A percentile compares a stretch with the other conserved stretches of the same genome.
phyloP scores from a whole-genome alignment of 2,329 filamentous ascomycete species.

The Venturia nashicola region DNA sequence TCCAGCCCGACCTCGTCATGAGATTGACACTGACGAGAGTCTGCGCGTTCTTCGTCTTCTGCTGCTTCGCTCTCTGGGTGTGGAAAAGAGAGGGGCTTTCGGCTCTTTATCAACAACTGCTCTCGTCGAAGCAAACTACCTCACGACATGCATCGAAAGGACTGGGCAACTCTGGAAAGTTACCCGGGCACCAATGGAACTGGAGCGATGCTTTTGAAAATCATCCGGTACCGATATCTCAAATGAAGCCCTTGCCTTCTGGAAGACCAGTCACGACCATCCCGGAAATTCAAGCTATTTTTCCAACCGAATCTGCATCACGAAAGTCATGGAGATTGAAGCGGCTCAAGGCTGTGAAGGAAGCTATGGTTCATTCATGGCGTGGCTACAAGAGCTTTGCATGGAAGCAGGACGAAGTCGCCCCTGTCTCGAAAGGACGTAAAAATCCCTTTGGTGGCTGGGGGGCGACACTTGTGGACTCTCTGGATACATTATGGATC shows the following conservation, averaged over 20 bases:
- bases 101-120: background rate
- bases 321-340: slow-evolving; percentile 19
- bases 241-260: slow-evolving; percentile 21
- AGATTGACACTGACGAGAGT: background rate
- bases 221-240: slow-evolving; percentile 17
- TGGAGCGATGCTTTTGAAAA: slow-evolving; percentile 20
- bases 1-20: background rate
- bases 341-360: slow-evolving; percentile 23
- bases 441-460: slow-evolving; percentile 41
- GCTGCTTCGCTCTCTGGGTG: background rate
- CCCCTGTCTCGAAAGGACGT: slow-evolving; percentile 34
- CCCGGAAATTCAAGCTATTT: slow-evolving; percentile 25
- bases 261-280: slow-evolving; percentile 18
- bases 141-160: background rate
- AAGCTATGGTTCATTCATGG: slow-evolving; percentile 28
- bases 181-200: slow-evolving; percentile 14
- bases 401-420: slow-evolving; percentile 41
- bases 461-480: slow-evolving; percentile 48
- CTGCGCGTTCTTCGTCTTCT: background rate
- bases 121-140: background rate
- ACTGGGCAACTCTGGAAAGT: background rate
- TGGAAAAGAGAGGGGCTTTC: background rate
- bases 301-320: slow-evolving; percentile 20
- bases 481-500: slow-evolving; percentile 50
- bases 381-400: slow-evolving; percentile 39